Evolutionary conservation across 352 stramenopile genomes (phyloP).

Genomic region (Pythium coloratum): DNA sequence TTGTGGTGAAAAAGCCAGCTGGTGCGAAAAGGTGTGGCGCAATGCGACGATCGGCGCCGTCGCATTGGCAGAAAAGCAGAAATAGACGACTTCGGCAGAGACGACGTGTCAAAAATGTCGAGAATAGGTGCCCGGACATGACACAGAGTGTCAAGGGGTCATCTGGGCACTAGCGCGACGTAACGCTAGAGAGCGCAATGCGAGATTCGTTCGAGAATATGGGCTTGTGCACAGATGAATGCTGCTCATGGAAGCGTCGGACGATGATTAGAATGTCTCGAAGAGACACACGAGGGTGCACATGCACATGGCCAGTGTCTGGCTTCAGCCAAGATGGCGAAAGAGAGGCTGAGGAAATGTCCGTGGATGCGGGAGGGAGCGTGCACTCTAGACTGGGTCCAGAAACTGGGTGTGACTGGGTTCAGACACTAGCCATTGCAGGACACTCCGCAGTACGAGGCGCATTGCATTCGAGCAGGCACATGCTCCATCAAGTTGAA

Average conservation of each 20-base stretch:
- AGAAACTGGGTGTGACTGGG: neutral
- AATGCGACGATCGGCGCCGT: neutral
- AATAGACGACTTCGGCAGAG: neutral
- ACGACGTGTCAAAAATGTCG: neutral
- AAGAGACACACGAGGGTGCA: neutral
- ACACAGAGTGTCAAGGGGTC: neutral
- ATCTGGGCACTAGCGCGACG: neutral
- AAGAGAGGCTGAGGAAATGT: neutral
- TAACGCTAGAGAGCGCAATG: neutral
- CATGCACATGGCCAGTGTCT: neutral
- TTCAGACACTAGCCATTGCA: neutral
- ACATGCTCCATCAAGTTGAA: too few species aligned
- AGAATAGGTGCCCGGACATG: neutral
- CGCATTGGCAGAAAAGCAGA: neutral
- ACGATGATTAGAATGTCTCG: neutral
- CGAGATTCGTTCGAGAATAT: neutral
- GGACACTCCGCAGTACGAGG: neutral
- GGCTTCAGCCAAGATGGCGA: neutral
- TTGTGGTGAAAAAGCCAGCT: slow-evolving; percentile 1
- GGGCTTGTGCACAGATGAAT: neutral
- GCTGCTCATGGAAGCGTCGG: neutral
- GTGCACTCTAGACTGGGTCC: neutral
- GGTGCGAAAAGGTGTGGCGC: slow-evolving; percentile 4
- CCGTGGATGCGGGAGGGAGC: neutral
- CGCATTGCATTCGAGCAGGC: neutral